Base-by-base conservation (phyloP, 108 stramenopile genomes). In the Discostella pseudostelligera region DNA sequence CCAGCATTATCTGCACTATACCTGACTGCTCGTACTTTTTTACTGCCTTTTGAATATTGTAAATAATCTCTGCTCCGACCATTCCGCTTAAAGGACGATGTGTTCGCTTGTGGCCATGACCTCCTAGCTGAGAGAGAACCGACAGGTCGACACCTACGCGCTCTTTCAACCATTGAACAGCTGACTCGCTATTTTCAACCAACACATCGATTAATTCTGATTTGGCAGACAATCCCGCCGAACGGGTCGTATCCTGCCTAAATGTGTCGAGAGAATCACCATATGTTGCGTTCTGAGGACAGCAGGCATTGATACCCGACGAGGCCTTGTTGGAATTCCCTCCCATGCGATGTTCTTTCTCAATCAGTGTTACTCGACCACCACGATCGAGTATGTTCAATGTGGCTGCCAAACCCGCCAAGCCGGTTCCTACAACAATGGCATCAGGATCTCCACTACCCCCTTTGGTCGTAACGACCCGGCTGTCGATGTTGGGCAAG, bases 301-400 rank as follows among this genome's bases (percentile, higher is more conserved):
- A 86, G 69, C 84, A 93, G n/a, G 86, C 91, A 65, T 94, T 94
- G 63, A 94, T 94, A 5, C 96, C 96, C 12, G 88, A 89, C 16
- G 89, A 91, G 7, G 96, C 96, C 69, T 96, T 96, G 82, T 92
- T 94, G 57, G 92, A 94, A 60, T 96, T 96, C 8, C 96, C 96
- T 35, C 96, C 96, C 62, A 93, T 62, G 22, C 84, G 69, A 65
- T 88, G 88, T 32, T 94, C 90, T 64, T 96, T 96, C 65, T 96
- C 96, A 10, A 96, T 47, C 55, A 96, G 69, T 22, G 87, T 62
- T 8, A 96, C 96, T 39, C 70, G 74, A 10, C 93, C 92, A 29
- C 92, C 92, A 11, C 91, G 81, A 72, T 96, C 93, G 17, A 93
- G 62, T 67, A 93, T 89, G 43, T 88, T 89, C 45, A 96, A 79